Evolutionary conservation across 495 filamentous ascomycete genomes (phyloP).

Genomic region (Xylaria longipes): DNA sequence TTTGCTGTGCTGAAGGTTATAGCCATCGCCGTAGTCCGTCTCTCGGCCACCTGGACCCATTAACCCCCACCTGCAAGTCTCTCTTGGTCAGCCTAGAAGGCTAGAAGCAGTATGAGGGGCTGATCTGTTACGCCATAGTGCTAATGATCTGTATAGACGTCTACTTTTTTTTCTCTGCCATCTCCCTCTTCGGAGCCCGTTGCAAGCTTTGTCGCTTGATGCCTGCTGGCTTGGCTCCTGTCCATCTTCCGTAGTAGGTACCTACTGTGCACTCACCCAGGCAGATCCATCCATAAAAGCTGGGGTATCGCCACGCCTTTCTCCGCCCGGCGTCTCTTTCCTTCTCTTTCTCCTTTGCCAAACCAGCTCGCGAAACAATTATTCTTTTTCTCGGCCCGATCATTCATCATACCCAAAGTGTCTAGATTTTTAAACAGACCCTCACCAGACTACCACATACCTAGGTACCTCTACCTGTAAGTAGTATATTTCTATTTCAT

Average conservation of each 20-base stretch:
- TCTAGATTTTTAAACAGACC: conserved; percentile 16
- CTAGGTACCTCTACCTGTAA: conserved; percentile 17
- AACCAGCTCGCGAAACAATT: conserved; percentile 36
- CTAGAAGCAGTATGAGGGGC: conserved; percentile 36
- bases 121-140: conserved; percentile 34
- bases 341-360: conserved; percentile 40
- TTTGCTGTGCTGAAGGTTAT: neutral
- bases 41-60: conserved; percentile 39
- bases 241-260: conserved; percentile 18
- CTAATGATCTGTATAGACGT: conserved; percentile 8
- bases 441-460: neutral
- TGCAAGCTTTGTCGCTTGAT: conserved; percentile 30
- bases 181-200: conserved; percentile 31
- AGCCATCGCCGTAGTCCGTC: conserved; percentile 34
- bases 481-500: conserved; percentile 18
- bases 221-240: conserved; percentile 34
- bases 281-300: conserved; percentile 38
- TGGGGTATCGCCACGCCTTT: conserved; percentile 35
- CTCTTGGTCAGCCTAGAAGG: conserved; percentile 33
- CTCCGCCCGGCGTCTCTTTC: conserved; percentile 28
- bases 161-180: conserved; percentile 19
- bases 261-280: neutral
- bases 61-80: conserved; percentile 35
- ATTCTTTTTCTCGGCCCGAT: conserved; percentile 33
- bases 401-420: conserved; percentile 30